Conservation (phyloP, 495 filamentous ascomycete genomes). For the Melanomma pulvis-pyrius region DNA sequence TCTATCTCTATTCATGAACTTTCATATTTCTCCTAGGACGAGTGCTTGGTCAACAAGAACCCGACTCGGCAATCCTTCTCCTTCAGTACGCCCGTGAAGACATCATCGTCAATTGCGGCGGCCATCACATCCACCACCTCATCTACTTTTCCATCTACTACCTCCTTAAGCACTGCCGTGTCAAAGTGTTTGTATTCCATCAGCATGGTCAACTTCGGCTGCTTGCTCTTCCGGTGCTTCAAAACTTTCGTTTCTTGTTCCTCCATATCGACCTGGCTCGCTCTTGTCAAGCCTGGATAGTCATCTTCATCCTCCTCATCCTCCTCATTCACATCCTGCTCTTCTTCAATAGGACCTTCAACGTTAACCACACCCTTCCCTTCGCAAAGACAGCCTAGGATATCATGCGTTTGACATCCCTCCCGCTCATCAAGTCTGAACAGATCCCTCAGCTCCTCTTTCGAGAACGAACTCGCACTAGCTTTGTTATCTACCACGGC, state of each 20-base stretch:
- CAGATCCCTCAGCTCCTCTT: constrained; percentile 69
- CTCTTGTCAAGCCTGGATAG: constrained; percentile 55
- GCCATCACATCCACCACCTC: constrained; percentile 42
- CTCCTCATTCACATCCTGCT: constrained; percentile 40
- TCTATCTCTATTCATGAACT: not conserved
- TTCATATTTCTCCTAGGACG: constrained; percentile 1
- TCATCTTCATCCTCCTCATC: constrained; percentile 47
- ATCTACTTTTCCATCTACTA: constrained; percentile 8
- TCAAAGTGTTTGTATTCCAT: constrained; percentile 72
- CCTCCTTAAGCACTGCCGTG: constrained; percentile 46
- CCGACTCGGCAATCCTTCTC: constrained; percentile 63
- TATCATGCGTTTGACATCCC: constrained; percentile 68
- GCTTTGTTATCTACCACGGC: constrained; percentile 68
- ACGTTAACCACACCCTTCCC: constrained; percentile 53
- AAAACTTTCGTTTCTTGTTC: constrained; percentile 59
- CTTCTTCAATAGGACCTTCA: not conserved
- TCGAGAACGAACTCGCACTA: constrained; percentile 62
- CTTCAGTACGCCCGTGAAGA: constrained; percentile 61
- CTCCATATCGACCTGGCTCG: constrained; percentile 64
- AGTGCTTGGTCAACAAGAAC: constrained; percentile 70
- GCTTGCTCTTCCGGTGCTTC: constrained; percentile 54
- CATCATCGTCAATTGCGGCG: constrained; percentile 61
- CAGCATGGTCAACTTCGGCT: constrained; percentile 64
- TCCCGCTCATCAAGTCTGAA: constrained; percentile 67
- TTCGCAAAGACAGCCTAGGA: constrained; percentile 69